A percentile compares a stretch with the other conserved stretches of the same genome.
Evolutionary conservation across 441 rosid genomes (phyloP).

Genomic region (Viola pubescens): DNA sequence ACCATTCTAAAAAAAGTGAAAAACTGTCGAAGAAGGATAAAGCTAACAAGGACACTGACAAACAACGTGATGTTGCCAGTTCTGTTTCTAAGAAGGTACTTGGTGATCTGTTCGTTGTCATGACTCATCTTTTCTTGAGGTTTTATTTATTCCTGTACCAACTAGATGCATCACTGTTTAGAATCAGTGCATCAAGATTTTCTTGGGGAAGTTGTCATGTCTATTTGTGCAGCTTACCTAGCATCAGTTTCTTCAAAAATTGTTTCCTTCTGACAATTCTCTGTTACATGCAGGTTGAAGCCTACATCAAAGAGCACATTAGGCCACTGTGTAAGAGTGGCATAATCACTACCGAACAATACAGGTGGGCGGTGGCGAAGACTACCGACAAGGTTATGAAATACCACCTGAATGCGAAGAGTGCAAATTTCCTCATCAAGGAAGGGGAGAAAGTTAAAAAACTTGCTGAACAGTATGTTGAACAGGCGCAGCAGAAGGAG

Average conservation of each 20-base stretch:
- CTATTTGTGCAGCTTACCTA: background rate
- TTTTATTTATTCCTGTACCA: background rate
- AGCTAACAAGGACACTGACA: conserved; percentile 23
- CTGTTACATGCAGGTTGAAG: conserved; percentile 60
- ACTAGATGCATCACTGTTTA: background rate
- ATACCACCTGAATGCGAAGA: conserved; percentile 75
- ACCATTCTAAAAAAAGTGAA: conserved; percentile 30
- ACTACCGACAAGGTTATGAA: conserved; percentile 89
- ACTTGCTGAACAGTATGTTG: conserved; percentile 92
- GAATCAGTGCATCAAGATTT: background rate
- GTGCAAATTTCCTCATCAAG: conserved; percentile 81
- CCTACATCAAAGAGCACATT: conserved; percentile 91
- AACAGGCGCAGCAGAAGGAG: conserved; percentile 63
- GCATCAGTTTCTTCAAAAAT: background rate
- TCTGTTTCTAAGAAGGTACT: conserved; percentile 63
- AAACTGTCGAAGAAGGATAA: conserved; percentile 33
- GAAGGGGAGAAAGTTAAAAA: conserved; percentile 98
- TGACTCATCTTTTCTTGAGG: background rate
- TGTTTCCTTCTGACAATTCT: conserved; percentile 8
- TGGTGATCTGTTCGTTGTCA: background rate
- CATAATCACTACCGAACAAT: conserved; percentile 70
- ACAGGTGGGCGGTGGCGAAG: conserved; percentile 92
- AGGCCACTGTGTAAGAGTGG: conserved; percentile 93
- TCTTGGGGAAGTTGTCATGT: background rate
- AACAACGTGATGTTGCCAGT: conserved; percentile 26